Evolutionary conservation across 441 rosid genomes (phyloP), one percentile per base, ranked within the genome.

Genomic region (Daphne laureola): DNA sequence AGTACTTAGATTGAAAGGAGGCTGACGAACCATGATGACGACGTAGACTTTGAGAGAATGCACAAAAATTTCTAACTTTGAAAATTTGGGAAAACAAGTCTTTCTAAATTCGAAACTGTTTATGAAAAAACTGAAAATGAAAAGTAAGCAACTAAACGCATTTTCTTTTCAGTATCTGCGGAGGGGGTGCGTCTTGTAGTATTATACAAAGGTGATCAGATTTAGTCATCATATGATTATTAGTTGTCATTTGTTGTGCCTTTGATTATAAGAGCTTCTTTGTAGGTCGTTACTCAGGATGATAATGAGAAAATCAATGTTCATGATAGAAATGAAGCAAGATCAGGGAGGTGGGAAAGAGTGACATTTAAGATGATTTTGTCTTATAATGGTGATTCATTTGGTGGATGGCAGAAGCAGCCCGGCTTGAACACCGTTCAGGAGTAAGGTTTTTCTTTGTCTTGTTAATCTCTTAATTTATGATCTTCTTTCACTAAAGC

Each of bases 351-450:
- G 68, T 90, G 87, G 94, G 96, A 70, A 50, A 80, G 99, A 74
- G 75, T 57, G 45, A 85, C 79, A 36, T 93, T 84, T 53, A 90
- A 79, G 84, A 85, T 93, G 47, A 63, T 75, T 63, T 64, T 90
- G 68, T 90, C 99, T 2, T 93, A 90, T 59, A 79, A 79, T 47
- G 97, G 96, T 15, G 66, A 61, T 59, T 81, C 94, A 9, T 93
- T 93, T 65, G 99, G 90, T 74, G 99, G 99, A 57, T 94, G 99
- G 98, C 98, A 90, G 73, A 90, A 80, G 54, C 96, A 94, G 65
- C 97, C 96, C 26, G 86, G 72, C 17, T 63, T 94, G 57, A 79
- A 78, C 77, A 90, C 98, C 43, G 99, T 90, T 54, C 97, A 94
- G 54, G 76, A 87, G 96, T 83, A 71, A 64, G 68, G 3, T 8